Base-by-base conservation (phyloP, 2,329 filamentous ascomycete genomes). In the Trichophaea hybrida region DNA sequence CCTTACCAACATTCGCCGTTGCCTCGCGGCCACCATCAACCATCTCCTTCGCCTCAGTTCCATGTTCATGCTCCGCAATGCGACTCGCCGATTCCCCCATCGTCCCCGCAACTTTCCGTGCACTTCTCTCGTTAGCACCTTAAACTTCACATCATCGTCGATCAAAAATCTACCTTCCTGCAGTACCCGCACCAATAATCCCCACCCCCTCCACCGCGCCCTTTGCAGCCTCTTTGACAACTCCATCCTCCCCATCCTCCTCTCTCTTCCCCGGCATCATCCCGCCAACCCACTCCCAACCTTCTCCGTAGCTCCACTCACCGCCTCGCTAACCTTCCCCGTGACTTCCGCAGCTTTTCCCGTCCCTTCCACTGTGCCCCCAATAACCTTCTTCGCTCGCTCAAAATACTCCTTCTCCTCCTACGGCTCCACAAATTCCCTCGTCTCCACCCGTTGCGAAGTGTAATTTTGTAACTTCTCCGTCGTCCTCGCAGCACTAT, bases 231-330 rank as follows among this genome's bases (percentile, higher is more conserved):
- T 66, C 65, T 51, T 55, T 60, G 6, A 55, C 34, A 40, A 55
- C 31, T 7, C 53, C 53, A 40, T 63, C 63, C 37, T 63, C 58
- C 6, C 53, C 51, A 7, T 15, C 12, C n/a, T 34, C 57, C 32
- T 49, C 40, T 4, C 50, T 59, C 6, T 58, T 53, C 5, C 48
- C 37, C n/a, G 53, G 35, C 1, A 65, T 51, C 55, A 66, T 66
- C 48, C 59, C 61, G n/a, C 66, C 61, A 17, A 65, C 57, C 64
- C 65, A 67, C 35, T 56, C 58, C 66, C 65, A 33, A 63, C 62
- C 31, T 52, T 57, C 31, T 62, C 64, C 5, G 59, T 61, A 6
- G 63, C 63, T 31, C 59, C 46, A n/a, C 59, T 59, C 10, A 66
- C 64, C 4, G 62, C 59, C 12, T 55, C 59, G 1, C 60, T 60